A percentile compares a stretch with the other conserved stretches of the same genome.
These are phyloP conservation scores for Acer campestre DNA, from an alignment of 345 rosid genomes.

Conservation along the genomic window DNA sequence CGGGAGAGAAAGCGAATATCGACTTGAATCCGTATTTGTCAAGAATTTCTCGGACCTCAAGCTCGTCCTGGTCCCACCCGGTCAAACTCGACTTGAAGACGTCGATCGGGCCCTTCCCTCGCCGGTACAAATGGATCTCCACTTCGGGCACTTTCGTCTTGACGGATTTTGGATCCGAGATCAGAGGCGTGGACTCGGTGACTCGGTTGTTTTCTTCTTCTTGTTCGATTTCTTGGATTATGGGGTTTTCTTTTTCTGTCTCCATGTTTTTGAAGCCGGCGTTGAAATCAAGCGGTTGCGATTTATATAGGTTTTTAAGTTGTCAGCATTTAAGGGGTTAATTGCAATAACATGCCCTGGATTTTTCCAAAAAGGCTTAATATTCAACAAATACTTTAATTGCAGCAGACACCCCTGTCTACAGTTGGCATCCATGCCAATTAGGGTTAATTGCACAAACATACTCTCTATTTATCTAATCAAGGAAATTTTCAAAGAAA, in stretches of 20 bases:
- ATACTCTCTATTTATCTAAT: too few relatives aligned
- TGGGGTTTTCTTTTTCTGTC: conserved; percentile 21
- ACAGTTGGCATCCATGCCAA: too few relatives aligned
- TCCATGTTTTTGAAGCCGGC: neutral
- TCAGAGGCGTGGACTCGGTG: conserved; percentile 12
- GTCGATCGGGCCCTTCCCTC: conserved; percentile 83
- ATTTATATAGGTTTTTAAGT: neutral
- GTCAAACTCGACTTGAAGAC: conserved; percentile 73
- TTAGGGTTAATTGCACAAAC: too few relatives aligned
- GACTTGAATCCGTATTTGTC: conserved; percentile 78
- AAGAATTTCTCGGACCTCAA: conserved; percentile 76
- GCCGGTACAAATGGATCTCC: conserved; percentile 73
- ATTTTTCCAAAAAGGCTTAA: too few relatives aligned
- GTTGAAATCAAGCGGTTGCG: neutral
- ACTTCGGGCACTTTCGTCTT: conserved; percentile 65
- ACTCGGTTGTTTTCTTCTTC: conserved; percentile 26
- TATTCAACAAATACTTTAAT: too few relatives aligned
- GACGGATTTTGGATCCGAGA: conserved; percentile 28
- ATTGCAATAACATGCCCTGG: too few relatives aligned
- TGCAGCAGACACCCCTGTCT: too few relatives aligned
- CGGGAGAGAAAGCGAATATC: conserved; percentile 68
- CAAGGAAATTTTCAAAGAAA: too few relatives aligned
- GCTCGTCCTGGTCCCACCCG: conserved; percentile 90
- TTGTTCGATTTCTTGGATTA: conserved; percentile 63
- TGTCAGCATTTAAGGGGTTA: neutral